These are phyloP conservation scores for Hypoxylon sp. DNA, from an alignment of 2,329 filamentous ascomycete genomes.

Conservation along the genomic window DNA sequence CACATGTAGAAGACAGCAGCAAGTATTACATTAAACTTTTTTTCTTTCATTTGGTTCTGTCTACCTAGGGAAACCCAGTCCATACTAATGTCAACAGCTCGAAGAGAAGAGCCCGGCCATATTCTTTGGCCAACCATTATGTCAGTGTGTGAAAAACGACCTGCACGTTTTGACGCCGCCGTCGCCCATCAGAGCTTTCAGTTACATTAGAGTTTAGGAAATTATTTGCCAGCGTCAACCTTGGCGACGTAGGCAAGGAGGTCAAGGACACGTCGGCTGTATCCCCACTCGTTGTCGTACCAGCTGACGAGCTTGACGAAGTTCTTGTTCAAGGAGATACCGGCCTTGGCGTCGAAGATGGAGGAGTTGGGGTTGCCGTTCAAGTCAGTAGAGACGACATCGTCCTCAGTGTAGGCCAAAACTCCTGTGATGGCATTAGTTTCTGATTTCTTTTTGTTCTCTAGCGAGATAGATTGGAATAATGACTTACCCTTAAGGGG, in stretches of 20 bases:
- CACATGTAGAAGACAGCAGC: not conserved
- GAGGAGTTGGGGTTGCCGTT: constrained; percentile 93
- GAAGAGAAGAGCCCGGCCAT: constrained; percentile 21
- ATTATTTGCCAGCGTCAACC: constrained; percentile 69
- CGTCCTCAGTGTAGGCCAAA: constrained; percentile 95
- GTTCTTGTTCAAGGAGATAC: constrained; percentile 98
- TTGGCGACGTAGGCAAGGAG: constrained; percentile 81
- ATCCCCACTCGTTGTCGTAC: constrained; percentile 99
- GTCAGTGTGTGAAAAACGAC: constrained; percentile 21
- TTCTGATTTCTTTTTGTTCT: constrained; percentile 1
- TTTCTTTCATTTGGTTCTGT: constrained; percentile 21
- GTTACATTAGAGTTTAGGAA: constrained; percentile 42
- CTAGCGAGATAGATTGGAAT: not conserved
- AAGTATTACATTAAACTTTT: constrained; percentile 11
- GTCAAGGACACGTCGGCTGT: constrained; percentile 94
- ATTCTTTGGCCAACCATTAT: constrained; percentile 24
- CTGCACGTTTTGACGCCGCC: constrained; percentile 19
- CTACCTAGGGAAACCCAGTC: no score
- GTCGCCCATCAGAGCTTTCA: constrained; percentile 33
- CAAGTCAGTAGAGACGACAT: constrained; percentile 92
- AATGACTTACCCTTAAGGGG: constrained; percentile 80
- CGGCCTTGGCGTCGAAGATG: constrained; percentile 99
- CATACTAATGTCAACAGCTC: constrained; percentile 27
- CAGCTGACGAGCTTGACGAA: constrained; percentile 98
- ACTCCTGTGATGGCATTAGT: constrained; percentile 67